Percentiles rank a stretch among this genome's conserved stretches.
phyloP scores from a whole-genome alignment of 2,329 filamentous ascomycete species.

The Ophiostoma pallidulum region DNA sequence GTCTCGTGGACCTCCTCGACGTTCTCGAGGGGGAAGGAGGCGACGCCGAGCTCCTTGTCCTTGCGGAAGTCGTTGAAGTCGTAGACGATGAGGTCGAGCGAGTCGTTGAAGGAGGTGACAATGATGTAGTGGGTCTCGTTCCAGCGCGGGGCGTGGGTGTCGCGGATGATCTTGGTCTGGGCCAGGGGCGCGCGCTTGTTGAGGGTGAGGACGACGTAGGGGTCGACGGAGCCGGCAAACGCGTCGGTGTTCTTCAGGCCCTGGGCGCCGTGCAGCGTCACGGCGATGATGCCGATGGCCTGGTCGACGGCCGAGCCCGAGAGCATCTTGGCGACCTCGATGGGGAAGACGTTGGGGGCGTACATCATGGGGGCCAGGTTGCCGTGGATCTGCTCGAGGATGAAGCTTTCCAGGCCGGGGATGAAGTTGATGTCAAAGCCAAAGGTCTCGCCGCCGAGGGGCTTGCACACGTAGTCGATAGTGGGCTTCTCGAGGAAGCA shows the following conservation, averaged over 20 bases:
- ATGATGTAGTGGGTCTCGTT: conserved; percentile 96
- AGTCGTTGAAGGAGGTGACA: conserved; percentile 80
- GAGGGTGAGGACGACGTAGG: conserved; percentile 76
- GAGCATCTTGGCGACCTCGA: conserved; percentile 97
- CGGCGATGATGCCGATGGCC: conserved; percentile 84
- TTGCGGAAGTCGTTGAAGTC: conserved; percentile 96
- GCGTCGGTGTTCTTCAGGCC: conserved; percentile 93
- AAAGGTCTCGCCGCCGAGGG: conserved; percentile 85
- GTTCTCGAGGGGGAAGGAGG: conserved; percentile 75
- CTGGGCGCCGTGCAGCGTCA: conserved; percentile 84
- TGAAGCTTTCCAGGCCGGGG: conserved; percentile 85
- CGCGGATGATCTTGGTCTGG: conserved; percentile 77
- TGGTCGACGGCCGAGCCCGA: conserved; percentile 89
- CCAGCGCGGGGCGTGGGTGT: conserved; percentile 83
- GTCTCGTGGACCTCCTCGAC: conserved; percentile 67
- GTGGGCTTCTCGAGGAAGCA: conserved; percentile 83
- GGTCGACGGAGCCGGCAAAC: conserved; percentile 84
- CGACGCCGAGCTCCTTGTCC: conserved; percentile 85
- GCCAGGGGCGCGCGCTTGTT: conserved; percentile 75
- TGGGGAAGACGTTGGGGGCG: conserved; percentile 91
- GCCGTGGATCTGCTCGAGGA: conserved; percentile 90
- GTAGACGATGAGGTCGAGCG: conserved; percentile 73
- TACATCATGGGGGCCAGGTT: conserved; percentile 98
- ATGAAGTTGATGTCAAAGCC: conserved; percentile 99
- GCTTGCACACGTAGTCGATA: conserved; percentile 97